Evolutionary conservation across 2,329 filamentous ascomycete species (phyloP).

Genomic region (Tolypocladium album): DNA sequence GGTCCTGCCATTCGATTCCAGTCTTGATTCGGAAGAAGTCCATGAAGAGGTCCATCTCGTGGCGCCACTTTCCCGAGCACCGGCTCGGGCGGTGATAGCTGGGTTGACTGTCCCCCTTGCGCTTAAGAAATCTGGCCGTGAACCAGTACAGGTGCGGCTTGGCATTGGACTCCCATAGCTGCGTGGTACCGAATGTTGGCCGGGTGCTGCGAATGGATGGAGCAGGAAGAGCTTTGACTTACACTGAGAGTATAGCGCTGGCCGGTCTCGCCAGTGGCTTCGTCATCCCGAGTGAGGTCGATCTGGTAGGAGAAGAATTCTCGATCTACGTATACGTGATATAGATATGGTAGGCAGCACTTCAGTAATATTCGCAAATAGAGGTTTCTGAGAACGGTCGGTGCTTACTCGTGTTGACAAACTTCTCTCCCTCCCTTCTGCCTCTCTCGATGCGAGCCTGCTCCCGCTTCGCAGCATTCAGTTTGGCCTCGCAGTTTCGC

Average conservation of each 20-base stretch:
- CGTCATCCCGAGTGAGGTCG: slow-evolving; percentile 43
- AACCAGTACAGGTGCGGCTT: slow-evolving; percentile 51
- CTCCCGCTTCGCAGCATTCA: slow-evolving; percentile 19
- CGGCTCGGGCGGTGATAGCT: slow-evolving; percentile 27
- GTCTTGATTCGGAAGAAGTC: slow-evolving; percentile 48
- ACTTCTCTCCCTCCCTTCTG: slow-evolving; percentile 27
- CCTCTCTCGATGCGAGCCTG: slow-evolving; percentile 24
- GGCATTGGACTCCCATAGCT: slow-evolving; percentile 59
- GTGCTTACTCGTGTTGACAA: slow-evolving; percentile 38
- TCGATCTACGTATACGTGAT: slow-evolving; percentile 53
- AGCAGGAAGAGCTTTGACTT: slow-evolving; percentile 14
- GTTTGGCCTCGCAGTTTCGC: slow-evolving; percentile 15
- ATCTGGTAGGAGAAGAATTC: slow-evolving; percentile 55
- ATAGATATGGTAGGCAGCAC: slow-evolving; percentile 33
- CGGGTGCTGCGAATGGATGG: background rate
- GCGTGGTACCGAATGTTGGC: background rate
- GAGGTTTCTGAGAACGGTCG: background rate
- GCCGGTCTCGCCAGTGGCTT: slow-evolving; percentile 30
- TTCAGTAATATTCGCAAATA: background rate
- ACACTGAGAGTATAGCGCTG: slow-evolving; percentile 53
- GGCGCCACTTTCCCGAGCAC: slow-evolving; percentile 24
- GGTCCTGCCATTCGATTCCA: slow-evolving; percentile 47
- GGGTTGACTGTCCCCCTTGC: slow-evolving; percentile 23
- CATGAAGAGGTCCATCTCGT: slow-evolving; percentile 40
- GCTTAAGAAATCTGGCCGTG: slow-evolving; percentile 38